Conservation (phyloP, 2,329 filamentous ascomycete genomes). For the Ophiostoma sp. region DNA sequence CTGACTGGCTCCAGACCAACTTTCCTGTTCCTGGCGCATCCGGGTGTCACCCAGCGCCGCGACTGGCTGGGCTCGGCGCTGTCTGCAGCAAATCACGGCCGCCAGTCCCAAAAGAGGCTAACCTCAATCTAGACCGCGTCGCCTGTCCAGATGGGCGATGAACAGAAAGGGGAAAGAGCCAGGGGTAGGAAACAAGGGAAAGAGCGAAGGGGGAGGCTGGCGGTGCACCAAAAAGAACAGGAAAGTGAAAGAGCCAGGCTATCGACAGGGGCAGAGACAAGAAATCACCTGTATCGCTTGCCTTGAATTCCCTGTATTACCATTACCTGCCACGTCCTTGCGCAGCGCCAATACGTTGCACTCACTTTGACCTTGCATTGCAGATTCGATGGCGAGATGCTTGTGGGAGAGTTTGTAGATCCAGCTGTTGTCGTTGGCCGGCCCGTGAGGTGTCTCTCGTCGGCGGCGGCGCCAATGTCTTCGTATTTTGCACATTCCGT, state of each 20-base stretch:
- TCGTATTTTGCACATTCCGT: slow-evolving; percentile 18
- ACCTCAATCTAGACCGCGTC: slow-evolving; percentile 25
- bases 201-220: not conserved
- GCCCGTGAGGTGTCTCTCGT: not conserved
- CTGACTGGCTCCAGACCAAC: not conserved
- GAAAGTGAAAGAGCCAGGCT: not conserved
- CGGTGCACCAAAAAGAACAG: not conserved
- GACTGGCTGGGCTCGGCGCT: slow-evolving; percentile 5
- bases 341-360: not conserved
- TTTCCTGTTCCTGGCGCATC: slow-evolving; percentile 23
- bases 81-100: slow-evolving; percentile 22
- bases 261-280: slow-evolving; percentile 2
- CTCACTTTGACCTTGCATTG: not conserved
- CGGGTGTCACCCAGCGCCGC: slow-evolving; percentile 6
- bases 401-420: not conserved
- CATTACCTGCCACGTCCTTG: not conserved
- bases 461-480: not conserved
- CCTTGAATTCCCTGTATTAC: not conserved
- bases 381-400: slow-evolving; percentile 10
- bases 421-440: not conserved
- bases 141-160: not conserved
- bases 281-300: not conserved
- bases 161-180: slow-evolving; percentile 4
- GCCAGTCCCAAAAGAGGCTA: slow-evolving; percentile 25
- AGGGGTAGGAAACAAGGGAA: slow-evolving; percentile 2